phyloP scores from a whole-genome alignment of 2,329 filamentous ascomycete species.

The Leptographium radiaticola region DNA sequence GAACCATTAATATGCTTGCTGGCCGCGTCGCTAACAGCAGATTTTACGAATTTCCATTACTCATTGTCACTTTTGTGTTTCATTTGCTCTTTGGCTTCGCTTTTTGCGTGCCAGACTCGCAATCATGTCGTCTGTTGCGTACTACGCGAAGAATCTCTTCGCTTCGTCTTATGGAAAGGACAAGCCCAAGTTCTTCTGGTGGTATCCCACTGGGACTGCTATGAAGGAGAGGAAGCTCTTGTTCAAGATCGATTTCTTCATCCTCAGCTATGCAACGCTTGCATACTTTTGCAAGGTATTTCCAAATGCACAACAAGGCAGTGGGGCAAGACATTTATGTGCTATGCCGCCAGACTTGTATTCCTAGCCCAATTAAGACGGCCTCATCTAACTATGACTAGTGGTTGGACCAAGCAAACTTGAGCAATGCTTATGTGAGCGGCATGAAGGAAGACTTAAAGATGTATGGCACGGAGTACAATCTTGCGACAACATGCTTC shows the following conservation, averaged over 20 bases:
- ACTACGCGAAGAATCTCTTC: slow-evolving; percentile 13
- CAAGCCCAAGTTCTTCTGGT: slow-evolving; percentile 15
- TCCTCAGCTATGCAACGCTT: slow-evolving; percentile 16
- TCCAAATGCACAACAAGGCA: neutral
- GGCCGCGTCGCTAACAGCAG: too few species aligned
- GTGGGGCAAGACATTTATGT: too few species aligned
- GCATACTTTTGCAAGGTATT: slow-evolving; percentile 15
- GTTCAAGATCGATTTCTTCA: slow-evolving; percentile 19
- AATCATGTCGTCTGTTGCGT: neutral
- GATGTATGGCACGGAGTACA: slow-evolving; percentile 25
- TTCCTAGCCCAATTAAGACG: neutral
- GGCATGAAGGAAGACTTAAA: slow-evolving; percentile 32
- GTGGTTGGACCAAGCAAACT: slow-evolving; percentile 14
- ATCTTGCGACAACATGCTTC: slow-evolving; percentile 22
- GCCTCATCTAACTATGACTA: neutral
- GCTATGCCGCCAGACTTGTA: too few species aligned
- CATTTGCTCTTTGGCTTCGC: too few species aligned
- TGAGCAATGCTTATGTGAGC: slow-evolving; percentile 30
- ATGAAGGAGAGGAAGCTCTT: slow-evolving; percentile 15
- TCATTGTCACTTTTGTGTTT: too few species aligned
- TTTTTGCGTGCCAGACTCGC: neutral
- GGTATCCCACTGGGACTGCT: slow-evolving; percentile 14
- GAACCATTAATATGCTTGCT: too few species aligned
- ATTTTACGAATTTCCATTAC: too few species aligned
- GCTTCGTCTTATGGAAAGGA: slow-evolving; percentile 16